phyloP scores from a whole-genome alignment of 1,284 basidiomycete genomes.

The Marasmius fiardii region DNA sequence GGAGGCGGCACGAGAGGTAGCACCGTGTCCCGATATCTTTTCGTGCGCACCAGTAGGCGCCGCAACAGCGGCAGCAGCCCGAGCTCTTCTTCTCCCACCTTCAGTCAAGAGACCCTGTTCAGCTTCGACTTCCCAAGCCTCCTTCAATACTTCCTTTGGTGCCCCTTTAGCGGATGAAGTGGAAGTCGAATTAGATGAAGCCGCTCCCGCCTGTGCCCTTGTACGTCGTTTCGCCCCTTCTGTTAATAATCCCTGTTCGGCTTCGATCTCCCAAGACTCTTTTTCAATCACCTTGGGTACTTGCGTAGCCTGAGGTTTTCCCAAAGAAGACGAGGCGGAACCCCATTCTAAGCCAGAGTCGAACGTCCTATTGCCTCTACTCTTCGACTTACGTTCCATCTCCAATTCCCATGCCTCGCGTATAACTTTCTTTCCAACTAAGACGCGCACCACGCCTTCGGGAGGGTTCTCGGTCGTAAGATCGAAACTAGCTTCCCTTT shows the following conservation, averaged over 20 bases:
- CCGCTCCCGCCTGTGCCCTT: conserved; percentile 18
- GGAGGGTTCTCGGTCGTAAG: conserved; percentile 48
- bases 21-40: not conserved
- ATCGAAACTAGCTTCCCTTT: conserved; percentile 52
- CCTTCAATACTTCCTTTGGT: conserved; percentile 47
- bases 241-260: conserved; percentile 15
- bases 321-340: not conserved
- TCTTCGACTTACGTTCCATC: conserved; percentile 50
- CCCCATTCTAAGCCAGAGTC: conserved; percentile 9
- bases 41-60: conserved; percentile 28
- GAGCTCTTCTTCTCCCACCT: conserved; percentile 61
- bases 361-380: conserved; percentile 26
- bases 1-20: conserved; percentile 11
- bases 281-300: conserved; percentile 7
- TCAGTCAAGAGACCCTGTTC: conserved; percentile 71
- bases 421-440: conserved; percentile 66
- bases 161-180: conserved; percentile 11
- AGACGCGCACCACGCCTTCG: conserved; percentile 47
- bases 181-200: conserved; percentile 9
- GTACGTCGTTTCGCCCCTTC: conserved; percentile 19
- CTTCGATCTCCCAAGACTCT: conserved; percentile 18
- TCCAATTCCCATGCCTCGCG: conserved; percentile 78
- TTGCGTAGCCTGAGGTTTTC: not conserved
- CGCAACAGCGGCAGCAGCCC: conserved; percentile 52
- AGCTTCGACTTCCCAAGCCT: conserved; percentile 74